Evolutionary conservation across 2,329 filamentous ascomycete species (phyloP), one percentile per base, ranked within the genome.

Genomic region (Hortaea sp.): DNA sequence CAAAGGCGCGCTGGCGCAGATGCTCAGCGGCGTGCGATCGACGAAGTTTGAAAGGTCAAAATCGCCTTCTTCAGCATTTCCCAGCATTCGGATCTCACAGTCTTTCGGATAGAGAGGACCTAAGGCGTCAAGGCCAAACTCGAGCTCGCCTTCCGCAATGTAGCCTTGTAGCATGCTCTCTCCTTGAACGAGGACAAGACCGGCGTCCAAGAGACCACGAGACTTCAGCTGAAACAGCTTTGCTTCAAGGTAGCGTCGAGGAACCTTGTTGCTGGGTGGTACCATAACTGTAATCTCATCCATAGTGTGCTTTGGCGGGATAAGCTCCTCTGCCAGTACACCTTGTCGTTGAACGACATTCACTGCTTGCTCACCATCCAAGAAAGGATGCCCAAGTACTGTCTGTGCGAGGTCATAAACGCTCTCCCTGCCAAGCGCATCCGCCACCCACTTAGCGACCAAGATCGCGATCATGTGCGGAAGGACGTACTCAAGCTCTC

Each of bases 371-470:
- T 80, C 75, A 0, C 67, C 53, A 48, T 80, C 76, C 6, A 80
- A 62, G 54, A 80, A 80, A 1, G 76, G 76, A 53, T 79, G 75
- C 0, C 76, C 76, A 1, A 79, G 67, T 3, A 80, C 69, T 3
- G 70, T 70, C 57, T 80, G 76, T n/a, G 76, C 75, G 6, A 80
- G 66, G 53, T 80, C 76, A 53, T 80, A 81, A 1, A 80, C 74
- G 20, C 74, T 65, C 50, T 78, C 73, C 27, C 62, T 60, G 41
- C 71, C 72, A 12, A 80, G 66, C 3, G 68, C 65, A 56, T 80
- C 76, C 1, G 76, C 76, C 5, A 73, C 69, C 75, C 75, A 80
- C 60, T 79, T 79, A 0, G 76, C 74, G 0, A 77, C 69, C 5
- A 80, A 65, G 46, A 80, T 79, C 5, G 76, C 75, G 20, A 78